phyloP scores from a whole-genome alignment of 345 rosid species.

The Hibiscus mutabilis region DNA sequence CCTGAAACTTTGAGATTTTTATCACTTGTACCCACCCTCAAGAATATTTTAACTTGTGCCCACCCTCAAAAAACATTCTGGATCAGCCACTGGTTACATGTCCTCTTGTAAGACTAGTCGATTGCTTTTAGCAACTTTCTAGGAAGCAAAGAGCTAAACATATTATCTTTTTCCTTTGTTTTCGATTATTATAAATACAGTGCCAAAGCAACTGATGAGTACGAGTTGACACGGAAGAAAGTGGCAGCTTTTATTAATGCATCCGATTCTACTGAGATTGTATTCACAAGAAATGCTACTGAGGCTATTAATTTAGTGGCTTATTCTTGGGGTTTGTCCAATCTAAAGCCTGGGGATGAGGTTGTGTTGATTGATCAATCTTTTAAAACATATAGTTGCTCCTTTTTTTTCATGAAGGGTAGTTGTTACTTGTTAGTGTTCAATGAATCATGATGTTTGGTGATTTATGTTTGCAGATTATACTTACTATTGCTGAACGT shows the following conservation, averaged over 20 bases:
- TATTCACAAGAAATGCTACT: slow-evolving; percentile 91
- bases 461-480: slow-evolving; percentile 42
- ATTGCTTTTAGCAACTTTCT: background rate
- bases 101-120: background rate
- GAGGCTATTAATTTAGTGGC: slow-evolving; percentile 96
- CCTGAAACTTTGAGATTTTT: too few relatives aligned
- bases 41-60: too few relatives aligned
- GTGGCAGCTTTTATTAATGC: too few relatives aligned
- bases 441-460: background rate
- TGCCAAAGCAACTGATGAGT: slow-evolving; percentile 83
- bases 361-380: slow-evolving; percentile 21
- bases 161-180: background rate
- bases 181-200: slow-evolving; percentile 27
- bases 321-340: slow-evolving; percentile 71
- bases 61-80: too few relatives aligned
- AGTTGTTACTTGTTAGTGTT: background rate
- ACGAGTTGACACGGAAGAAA: too few relatives aligned
- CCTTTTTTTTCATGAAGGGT: background rate
- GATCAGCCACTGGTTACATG: background rate
- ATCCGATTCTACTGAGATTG: slow-evolving; percentile 55
- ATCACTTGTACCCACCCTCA: too few relatives aligned
- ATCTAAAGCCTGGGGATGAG: slow-evolving; percentile 75
- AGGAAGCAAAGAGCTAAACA: background rate
- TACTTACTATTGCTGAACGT: slow-evolving; percentile 79
- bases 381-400: background rate